phyloP scores from a whole-genome alignment of 495 filamentous ascomycete genomes.

The Lasiosphaeris hirsuta region DNA sequence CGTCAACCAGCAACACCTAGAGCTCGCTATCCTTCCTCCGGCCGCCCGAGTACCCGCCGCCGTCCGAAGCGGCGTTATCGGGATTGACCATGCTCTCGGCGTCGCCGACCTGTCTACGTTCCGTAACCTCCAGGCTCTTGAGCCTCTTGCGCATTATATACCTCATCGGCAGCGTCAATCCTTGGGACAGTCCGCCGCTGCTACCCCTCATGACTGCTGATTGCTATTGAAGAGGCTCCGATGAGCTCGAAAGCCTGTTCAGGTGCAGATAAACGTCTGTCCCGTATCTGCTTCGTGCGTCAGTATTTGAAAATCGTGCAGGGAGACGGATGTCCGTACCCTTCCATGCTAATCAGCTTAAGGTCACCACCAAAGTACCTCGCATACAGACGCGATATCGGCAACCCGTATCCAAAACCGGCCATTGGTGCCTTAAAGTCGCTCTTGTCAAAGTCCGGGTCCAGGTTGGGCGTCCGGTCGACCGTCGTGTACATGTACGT shows the following conservation, averaged over 20 bases:
- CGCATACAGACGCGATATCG: constrained; percentile 90
- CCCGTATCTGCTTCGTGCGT: constrained; percentile 66
- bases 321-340: constrained; percentile 56
- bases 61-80: neutral
- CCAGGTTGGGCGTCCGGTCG: constrained; percentile 87
- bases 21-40: constrained; percentile 23
- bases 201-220: constrained; percentile 86
- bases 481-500: constrained; percentile 99
- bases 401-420: constrained; percentile 93
- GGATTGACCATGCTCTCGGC: constrained; percentile 62
- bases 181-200: constrained; percentile 54
- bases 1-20: constrained; percentile 1
- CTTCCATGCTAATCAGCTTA: constrained; percentile 99
- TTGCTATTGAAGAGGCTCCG: constrained; percentile 98
- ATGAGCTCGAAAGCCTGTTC: constrained; percentile 90
- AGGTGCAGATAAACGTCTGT: constrained; percentile 98
- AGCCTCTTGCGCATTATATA: constrained; percentile 60
- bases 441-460: constrained; percentile 97
- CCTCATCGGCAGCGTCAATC: constrained; percentile 71
- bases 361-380: constrained; percentile 96
- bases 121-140: constrained; percentile 65
- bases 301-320: neutral
- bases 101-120: constrained; percentile 84
- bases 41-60: constrained; percentile 1
- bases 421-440: constrained; percentile 99